Evolutionary conservation across 2,329 filamentous ascomycete species (phyloP).

Genomic region (Achaetomium macrosporum): DNA sequence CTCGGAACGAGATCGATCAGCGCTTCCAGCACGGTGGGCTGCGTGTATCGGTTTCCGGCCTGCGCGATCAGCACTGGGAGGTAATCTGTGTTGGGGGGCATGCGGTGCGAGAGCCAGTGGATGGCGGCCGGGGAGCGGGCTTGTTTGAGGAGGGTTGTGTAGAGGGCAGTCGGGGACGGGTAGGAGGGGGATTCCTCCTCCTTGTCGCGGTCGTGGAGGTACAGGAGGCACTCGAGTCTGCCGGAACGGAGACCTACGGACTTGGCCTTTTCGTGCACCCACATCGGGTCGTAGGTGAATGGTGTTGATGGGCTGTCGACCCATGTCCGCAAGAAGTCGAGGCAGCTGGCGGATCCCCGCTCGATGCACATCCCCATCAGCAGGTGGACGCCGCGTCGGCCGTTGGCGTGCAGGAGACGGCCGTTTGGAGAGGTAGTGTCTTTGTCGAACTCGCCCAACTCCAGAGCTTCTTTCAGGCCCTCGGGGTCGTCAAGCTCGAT

Average conservation of each 20-base stretch:
- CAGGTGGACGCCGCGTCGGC: background rate
- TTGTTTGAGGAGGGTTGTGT: background rate
- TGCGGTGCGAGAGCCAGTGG: background rate
- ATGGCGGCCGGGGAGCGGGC: background rate
- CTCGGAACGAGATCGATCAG: background rate
- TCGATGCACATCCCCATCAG: slow-evolving; percentile 2
- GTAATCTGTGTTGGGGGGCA: background rate
- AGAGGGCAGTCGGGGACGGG: background rate
- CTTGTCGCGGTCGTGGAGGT: background rate
- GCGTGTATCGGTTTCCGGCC: background rate
- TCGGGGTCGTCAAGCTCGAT: background rate
- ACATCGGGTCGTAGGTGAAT: background rate
- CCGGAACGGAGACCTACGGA: background rate
- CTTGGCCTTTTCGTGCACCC: background rate
- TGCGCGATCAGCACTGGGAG: background rate
- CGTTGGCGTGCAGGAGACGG: background rate
- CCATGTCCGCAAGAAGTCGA: background rate
- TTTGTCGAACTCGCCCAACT: slow-evolving; percentile 1
- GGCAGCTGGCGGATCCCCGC: background rate
- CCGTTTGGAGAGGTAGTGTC: background rate
- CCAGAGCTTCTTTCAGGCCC: background rate
- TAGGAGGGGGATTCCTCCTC: too few relatives aligned
- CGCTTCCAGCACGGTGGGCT: background rate
- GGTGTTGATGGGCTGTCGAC: background rate
- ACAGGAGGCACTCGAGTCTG: background rate